phyloP scores from a whole-genome alignment of 2,329 filamentous ascomycete species.

The Metarhizium guizhouense region DNA sequence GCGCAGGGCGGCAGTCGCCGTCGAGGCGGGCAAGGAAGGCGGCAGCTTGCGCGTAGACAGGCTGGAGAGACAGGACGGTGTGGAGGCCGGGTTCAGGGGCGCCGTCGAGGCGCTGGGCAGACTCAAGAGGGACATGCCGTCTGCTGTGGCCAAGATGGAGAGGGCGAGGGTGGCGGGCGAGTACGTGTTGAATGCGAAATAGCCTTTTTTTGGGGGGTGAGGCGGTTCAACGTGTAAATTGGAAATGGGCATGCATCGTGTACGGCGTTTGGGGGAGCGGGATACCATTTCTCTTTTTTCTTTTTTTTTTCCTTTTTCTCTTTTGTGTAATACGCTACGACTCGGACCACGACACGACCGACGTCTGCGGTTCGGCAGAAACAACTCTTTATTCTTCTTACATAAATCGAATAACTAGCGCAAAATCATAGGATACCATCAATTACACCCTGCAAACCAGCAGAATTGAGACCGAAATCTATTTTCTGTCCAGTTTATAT shows the following conservation, averaged over 20 bases:
- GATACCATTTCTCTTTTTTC: neutral
- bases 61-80: slow-evolving; percentile 32
- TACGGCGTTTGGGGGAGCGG: neutral
- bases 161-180: slow-evolving; percentile 50
- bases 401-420: too few relatives aligned
- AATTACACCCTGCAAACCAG: too few relatives aligned
- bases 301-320: too few relatives aligned
- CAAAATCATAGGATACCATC: too few relatives aligned
- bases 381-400: too few relatives aligned
- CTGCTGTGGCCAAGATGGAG: slow-evolving; percentile 56
- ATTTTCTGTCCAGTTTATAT: neutral
- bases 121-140: slow-evolving; percentile 52
- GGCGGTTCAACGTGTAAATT: neutral
- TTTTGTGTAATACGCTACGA: too few relatives aligned
- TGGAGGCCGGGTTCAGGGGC: slow-evolving; percentile 36
- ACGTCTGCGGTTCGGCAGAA: too few relatives aligned
- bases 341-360: too few relatives aligned
- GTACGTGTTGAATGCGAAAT: slow-evolving; percentile 37
- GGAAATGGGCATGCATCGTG: neutral
- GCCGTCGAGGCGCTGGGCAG: slow-evolving; percentile 42
- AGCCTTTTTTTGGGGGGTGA: neutral
- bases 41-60: slow-evolving; percentile 18
- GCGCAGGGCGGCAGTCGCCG: slow-evolving; percentile 12
- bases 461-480: neutral
- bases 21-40: slow-evolving; percentile 14